These are phyloP conservation scores for Aeminium ludgeri DNA, from an alignment of 495 filamentous ascomycete species.

Conservation along the genomic window DNA sequence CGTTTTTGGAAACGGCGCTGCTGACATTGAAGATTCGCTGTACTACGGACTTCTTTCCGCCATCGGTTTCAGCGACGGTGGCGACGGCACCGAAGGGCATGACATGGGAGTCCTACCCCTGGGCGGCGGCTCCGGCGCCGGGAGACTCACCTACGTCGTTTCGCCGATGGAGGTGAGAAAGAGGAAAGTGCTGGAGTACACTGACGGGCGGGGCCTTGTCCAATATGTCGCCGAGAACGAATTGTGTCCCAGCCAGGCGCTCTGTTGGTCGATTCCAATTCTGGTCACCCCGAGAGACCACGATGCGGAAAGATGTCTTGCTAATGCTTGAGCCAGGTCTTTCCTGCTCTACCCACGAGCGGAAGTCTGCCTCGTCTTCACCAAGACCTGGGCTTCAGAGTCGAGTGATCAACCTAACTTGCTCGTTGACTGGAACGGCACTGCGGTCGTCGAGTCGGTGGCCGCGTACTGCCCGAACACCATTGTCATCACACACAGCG, in stretches of 20 bases:
- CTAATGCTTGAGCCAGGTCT: background rate
- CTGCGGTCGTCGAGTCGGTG: slow-evolving; percentile 17
- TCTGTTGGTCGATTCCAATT: too few relatives aligned
- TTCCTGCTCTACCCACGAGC: slow-evolving; percentile 18
- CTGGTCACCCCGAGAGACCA: too few relatives aligned
- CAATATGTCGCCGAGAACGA: slow-evolving; percentile 29
- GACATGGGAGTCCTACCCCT: slow-evolving; percentile 40
- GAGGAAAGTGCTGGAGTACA: slow-evolving; percentile 15
- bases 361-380: slow-evolving; percentile 37
- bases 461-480: slow-evolving; percentile 19
- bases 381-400: slow-evolving; percentile 40
- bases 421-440: slow-evolving; percentile 31
- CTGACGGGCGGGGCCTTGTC: slow-evolving; percentile 20
- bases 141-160: slow-evolving; percentile 34
- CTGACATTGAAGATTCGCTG: slow-evolving; percentile 25
- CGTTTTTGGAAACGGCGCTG: slow-evolving; percentile 48
- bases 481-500: slow-evolving; percentile 20
- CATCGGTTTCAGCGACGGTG: slow-evolving; percentile 17
- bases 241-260: slow-evolving; percentile 17
- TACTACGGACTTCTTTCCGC: slow-evolving; percentile 25
- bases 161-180: slow-evolving; percentile 45
- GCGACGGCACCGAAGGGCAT: slow-evolving; percentile 18
- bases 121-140: slow-evolving; percentile 43
- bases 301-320: too few relatives aligned
- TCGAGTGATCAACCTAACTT: slow-evolving; percentile 33